A percentile compares a stretch with the other conserved stretches of the same genome.
Conservation (phyloP, 345 rosid species). For the Draba incana region DNA sequence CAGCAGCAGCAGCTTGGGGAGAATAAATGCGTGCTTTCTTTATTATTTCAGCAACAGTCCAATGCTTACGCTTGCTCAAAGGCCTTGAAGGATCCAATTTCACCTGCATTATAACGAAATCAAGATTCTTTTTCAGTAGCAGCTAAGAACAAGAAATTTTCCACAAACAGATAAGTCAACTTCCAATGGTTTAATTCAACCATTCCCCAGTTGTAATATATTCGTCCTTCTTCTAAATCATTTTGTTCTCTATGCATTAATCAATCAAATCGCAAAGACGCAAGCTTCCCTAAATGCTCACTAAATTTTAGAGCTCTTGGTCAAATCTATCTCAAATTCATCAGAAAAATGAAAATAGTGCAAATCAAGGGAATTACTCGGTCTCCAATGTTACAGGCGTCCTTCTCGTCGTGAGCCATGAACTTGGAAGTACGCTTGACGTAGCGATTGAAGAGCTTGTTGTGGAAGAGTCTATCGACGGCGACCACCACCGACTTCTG, state of each 20-base stretch:
- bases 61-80: constrained; percentile 84
- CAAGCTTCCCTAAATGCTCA: not conserved
- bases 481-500: constrained; percentile 79
- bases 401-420: constrained; percentile 90
- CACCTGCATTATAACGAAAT: constrained; percentile 46
- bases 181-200: not conserved
- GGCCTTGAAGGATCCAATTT: constrained; percentile 95
- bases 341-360: not conserved
- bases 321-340: constrained; percentile 7
- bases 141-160: not conserved
- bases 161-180: not conserved
- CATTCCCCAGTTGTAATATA: not conserved
- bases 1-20: constrained; percentile 43
- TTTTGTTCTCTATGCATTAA: not conserved
- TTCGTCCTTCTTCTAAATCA: not conserved
- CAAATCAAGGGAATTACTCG: constrained; percentile 44
- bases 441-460: constrained; percentile 77
- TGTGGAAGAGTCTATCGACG: constrained; percentile 81
- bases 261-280: not conserved
- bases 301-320: not conserved
- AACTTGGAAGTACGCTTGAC: constrained; percentile 93
- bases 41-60: constrained; percentile 89
- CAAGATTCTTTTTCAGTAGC: not conserved
- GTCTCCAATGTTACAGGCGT: constrained; percentile 85
- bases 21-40: constrained; percentile 79